These are phyloP conservation scores for Xylaria telfairii DNA, from an alignment of 495 filamentous ascomycete genomes.

Conservation along the genomic window DNA sequence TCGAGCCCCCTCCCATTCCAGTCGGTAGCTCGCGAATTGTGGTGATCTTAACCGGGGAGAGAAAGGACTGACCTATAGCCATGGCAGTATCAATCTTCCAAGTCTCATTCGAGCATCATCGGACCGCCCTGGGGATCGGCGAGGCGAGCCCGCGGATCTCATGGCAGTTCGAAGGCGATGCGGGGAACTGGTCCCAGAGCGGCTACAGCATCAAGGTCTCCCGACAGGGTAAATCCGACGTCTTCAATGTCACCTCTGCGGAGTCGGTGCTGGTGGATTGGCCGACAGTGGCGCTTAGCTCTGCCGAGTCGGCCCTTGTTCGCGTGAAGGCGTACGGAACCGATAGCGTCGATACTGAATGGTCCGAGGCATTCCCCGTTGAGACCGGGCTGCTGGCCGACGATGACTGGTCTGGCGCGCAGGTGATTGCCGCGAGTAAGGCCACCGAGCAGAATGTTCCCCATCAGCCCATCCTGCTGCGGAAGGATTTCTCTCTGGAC, in stretches of 20 bases:
- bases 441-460: constrained; percentile 30
- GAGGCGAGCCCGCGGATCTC: constrained; percentile 39
- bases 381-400: constrained; percentile 48
- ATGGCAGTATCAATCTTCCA: constrained; percentile 41
- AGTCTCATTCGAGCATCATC: constrained; percentile 42
- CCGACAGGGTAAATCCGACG: constrained; percentile 22
- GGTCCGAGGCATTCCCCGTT: constrained; percentile 45
- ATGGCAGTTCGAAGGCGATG: constrained; percentile 37
- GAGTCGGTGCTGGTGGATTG: constrained; percentile 58
- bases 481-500: constrained; percentile 34
- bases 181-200: constrained; percentile 34
- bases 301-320: constrained; percentile 48
- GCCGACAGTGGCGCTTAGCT: constrained; percentile 51
- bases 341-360: constrained; percentile 39
- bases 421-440: constrained; percentile 43
- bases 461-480: constrained; percentile 34
- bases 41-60: neutral
- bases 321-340: constrained; percentile 47
- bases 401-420: constrained; percentile 48
- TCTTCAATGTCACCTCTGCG: constrained; percentile 36
- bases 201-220: constrained; percentile 37
- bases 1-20: neutral
- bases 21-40: neutral
- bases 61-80: neutral
- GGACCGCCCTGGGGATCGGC: constrained; percentile 36